A percentile compares a stretch with the other conserved stretches of the same genome.
phyloP scores from a whole-genome alignment of 352 stramenopile species.

The Phytophthora colocasiae region DNA sequence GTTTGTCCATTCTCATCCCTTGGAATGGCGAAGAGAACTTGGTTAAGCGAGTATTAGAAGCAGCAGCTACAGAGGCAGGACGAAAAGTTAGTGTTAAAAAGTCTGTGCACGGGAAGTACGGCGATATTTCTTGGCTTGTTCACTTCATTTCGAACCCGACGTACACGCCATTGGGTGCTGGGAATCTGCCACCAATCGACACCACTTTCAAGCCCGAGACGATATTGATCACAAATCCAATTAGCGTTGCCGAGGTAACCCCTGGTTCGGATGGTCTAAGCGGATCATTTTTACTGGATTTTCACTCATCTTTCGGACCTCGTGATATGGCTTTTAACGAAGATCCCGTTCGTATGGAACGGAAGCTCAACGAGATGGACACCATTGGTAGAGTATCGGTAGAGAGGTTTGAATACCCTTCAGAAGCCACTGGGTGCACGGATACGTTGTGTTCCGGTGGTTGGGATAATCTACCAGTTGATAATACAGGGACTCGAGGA shows the following conservation, averaged over 20 bases:
- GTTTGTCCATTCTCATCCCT: conserved; percentile 47
- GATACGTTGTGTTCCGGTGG: conserved; percentile 80
- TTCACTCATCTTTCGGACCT: conserved; percentile 75
- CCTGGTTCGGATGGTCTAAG: conserved; percentile 88
- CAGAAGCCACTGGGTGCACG: conserved; percentile 55
- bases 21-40: conserved; percentile 77
- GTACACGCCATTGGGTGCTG: conserved; percentile 91
- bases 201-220: conserved; percentile 45
- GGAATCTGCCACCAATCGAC: conserved; percentile 84
- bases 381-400: conserved; percentile 93
- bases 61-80: conserved; percentile 50
- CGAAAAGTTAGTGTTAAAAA: conserved; percentile 88
- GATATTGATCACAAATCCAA: conserved; percentile 19
- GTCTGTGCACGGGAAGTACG: conserved; percentile 94
- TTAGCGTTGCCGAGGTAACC: conserved; percentile 89
- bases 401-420: conserved; percentile 89
- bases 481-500: conserved; percentile 74
- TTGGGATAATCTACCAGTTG: conserved; percentile 89
- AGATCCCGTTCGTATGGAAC: conserved; percentile 75
- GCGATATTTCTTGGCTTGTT: conserved; percentile 93
- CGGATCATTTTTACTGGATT: conserved; percentile 93
- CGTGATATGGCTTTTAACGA: conserved; percentile 91
- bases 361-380: conserved; percentile 96
- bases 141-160: conserved; percentile 94
- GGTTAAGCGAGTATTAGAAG: conserved; percentile 64